Base-by-base conservation (phyloP, 2,329 filamentous ascomycete genomes). In the Botrytis byssoidea region DNA sequence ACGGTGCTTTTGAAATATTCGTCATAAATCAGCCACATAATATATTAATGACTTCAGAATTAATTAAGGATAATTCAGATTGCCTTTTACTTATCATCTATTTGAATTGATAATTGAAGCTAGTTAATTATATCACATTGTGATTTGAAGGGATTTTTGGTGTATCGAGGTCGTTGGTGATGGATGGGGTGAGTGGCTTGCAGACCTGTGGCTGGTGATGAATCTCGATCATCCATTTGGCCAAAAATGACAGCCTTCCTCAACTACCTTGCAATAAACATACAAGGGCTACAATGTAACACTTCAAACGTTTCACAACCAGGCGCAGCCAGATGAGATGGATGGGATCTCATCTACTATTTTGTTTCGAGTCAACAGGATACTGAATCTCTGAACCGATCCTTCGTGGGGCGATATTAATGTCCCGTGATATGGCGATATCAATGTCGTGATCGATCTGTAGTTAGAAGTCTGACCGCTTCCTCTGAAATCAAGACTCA, bases 401-500 rank as follows among this genome's bases (percentile, higher is more conserved):
- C 42, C n/a, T 20, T 7, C 35, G 65, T 55, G 46, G 25, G 65
- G 46, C 46, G 9, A 29, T 22, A 10, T 64, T 10, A 29, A 29
- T 1, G 4, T 55, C 70, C 44, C 70, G 60, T 71, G 70, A 66
- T 42, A 71, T 71, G 70, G 46, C 60, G 70, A 71, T 63, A 71
- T 71, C 32, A 64, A 64, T 64, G 69, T 64, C 44, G 57, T 71
- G 55, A 71, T 60, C 32, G 25, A 46, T 18, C 6, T 44, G 20
- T 35, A 37, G 69, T 71, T 42, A 63, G 57, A 71, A 46, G 44
- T 71, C 37, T 42, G 67, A 60, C n/a, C 37, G 67, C 20, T 40
- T 60, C 35, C 42, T 48, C 35, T 20, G 7, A 37, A 20, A 25
- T 35, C 65, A 29, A 29, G 57, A 32, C 29, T 18, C 40, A 22